Evolutionary conservation across 2,329 filamentous ascomycete genomes (phyloP).

Genomic region (Fusarium acutatum): DNA sequence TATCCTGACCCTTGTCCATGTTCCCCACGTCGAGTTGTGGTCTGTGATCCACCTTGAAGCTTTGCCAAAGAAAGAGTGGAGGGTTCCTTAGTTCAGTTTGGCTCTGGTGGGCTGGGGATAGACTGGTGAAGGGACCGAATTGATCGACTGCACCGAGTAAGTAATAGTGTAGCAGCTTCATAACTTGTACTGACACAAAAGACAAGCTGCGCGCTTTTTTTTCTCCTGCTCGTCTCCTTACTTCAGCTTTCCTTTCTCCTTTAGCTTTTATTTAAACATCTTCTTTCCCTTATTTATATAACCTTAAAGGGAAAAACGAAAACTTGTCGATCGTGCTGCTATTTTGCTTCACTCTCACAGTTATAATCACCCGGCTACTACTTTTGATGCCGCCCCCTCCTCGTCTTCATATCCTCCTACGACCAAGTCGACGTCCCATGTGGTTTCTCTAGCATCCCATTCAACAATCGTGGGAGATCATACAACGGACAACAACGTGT

Average conservation of each 20-base stretch:
- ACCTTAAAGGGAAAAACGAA: not conserved
- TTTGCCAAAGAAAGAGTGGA: conserved; percentile 10
- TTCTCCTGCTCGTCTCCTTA: conserved; percentile 5
- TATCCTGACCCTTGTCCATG: conserved; percentile 19
- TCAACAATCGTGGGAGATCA: not conserved
- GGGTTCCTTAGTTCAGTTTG: conserved; percentile 31
- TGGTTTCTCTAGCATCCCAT: conserved; percentile 8
- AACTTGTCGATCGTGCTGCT: conserved; percentile 1
- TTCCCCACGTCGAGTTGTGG: conserved; percentile 30
- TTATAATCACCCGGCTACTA: conserved; percentile 8
- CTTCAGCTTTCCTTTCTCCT: conserved; percentile 1
- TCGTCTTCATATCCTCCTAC: conserved; percentile 18
- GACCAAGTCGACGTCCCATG: conserved; percentile 28
- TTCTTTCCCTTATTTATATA: conserved; percentile 2
- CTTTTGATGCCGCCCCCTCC: conserved; percentile 36
- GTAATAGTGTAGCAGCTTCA: conserved; percentile 34
- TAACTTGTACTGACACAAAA: conserved; percentile 40
- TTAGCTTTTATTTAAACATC: not conserved
- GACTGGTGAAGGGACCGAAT: conserved; percentile 32
- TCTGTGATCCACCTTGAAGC: conserved; percentile 23
- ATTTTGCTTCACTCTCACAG: conserved; percentile 17
- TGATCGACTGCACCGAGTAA: conserved; percentile 21
- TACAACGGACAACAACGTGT: conserved; percentile 3
- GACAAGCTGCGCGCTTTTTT: conserved; percentile 42
- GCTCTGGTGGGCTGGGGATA: conserved; percentile 25